A percentile compares a stretch with the other conserved stretches of the same genome.
Evolutionary conservation across 1,284 basidiomycete species (phyloP).

Genomic region (Mycena citricolor): DNA sequence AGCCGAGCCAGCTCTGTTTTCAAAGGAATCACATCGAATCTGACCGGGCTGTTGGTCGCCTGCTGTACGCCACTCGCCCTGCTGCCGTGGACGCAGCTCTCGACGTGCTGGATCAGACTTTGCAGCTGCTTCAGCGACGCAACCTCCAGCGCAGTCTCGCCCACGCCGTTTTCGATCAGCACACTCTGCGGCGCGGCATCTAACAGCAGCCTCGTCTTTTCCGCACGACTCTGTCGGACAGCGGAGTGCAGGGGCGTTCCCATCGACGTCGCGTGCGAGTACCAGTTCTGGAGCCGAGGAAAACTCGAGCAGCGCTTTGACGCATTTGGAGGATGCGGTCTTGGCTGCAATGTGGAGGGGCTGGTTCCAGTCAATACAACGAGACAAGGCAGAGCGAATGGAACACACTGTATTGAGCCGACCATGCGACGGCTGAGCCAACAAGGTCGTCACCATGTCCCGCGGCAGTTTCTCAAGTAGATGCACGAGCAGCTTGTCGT

Average conservation of each 20-base stretch:
- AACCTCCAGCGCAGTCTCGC: slow-evolving; percentile 51
- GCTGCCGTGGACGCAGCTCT: neutral
- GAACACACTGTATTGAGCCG: slow-evolving; percentile 45
- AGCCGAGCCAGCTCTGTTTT: slow-evolving; percentile 36
- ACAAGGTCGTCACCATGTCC: slow-evolving; percentile 42
- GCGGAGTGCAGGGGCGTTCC: slow-evolving; percentile 20
- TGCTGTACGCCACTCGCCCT: slow-evolving; percentile 6
- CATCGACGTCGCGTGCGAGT: slow-evolving; percentile 20
- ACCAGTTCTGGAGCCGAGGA: slow-evolving; percentile 15
- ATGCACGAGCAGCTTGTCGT: slow-evolving; percentile 38
- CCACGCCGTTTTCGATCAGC: slow-evolving; percentile 52
- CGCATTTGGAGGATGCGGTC: slow-evolving; percentile 23
- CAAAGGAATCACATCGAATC: slow-evolving; percentile 25
- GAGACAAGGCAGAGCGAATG: neutral
- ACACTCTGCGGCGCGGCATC: slow-evolving; percentile 38
- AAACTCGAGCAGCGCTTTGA: slow-evolving; percentile 15
- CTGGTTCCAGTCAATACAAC: slow-evolving; percentile 31
- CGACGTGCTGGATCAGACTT: slow-evolving; percentile 15
- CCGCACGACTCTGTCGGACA: slow-evolving; percentile 14
- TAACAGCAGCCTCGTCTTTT: slow-evolving; percentile 40
- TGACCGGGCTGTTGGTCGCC: slow-evolving; percentile 14
- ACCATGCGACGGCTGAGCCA: slow-evolving; percentile 45
- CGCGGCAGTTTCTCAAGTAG: slow-evolving; percentile 47
- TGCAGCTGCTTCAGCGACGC: slow-evolving; percentile 29
- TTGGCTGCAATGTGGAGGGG: slow-evolving; percentile 48